Conservation (phyloP, 495 filamentous ascomycete species). For the Pseudomonodictys pantanalensis region DNA sequence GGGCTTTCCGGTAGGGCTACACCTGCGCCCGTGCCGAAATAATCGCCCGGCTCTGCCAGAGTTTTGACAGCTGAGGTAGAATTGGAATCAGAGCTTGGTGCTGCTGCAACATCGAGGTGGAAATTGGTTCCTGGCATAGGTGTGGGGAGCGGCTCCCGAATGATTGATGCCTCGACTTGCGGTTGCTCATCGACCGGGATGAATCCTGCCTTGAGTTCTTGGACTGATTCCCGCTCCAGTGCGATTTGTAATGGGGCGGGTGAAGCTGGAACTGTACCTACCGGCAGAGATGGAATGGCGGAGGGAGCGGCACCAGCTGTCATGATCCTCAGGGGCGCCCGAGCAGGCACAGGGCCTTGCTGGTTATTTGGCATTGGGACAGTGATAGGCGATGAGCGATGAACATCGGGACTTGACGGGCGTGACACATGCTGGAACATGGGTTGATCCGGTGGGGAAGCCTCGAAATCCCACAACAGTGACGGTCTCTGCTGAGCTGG, state of each 20-base stretch:
- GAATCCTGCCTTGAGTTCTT: too few relatives aligned
- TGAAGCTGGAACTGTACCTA: slow-evolving; percentile 9
- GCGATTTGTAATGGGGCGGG: slow-evolving; percentile 14
- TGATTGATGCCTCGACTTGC: neutral
- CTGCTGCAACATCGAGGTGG: neutral
- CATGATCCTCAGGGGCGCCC: too few relatives aligned
- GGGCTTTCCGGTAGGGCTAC: too few relatives aligned
- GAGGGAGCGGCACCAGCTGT: neutral
- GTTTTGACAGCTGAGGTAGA: too few relatives aligned
- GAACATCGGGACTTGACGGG: slow-evolving; percentile 1
- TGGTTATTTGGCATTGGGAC: slow-evolving; percentile 6
- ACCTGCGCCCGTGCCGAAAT: too few relatives aligned
- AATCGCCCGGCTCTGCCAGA: too few relatives aligned
- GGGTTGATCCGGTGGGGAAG: slow-evolving; percentile 14
- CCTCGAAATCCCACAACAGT: slow-evolving; percentile 17
- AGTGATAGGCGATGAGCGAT: slow-evolving; percentile 14
- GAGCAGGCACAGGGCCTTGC: neutral
- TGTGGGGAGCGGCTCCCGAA: neutral
- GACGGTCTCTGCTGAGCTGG: neutral
- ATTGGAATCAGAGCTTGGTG: too few relatives aligned
- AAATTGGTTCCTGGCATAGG: slow-evolving; percentile 24
- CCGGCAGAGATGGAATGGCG: neutral
- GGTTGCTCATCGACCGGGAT: neutral
- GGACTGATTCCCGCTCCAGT: neutral
- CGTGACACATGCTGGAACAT: slow-evolving; percentile 11